Evolutionary conservation across 2,329 filamentous ascomycete genomes (phyloP), one percentile per base, ranked within the genome.

Genomic region (Cercospora canescens): DNA sequence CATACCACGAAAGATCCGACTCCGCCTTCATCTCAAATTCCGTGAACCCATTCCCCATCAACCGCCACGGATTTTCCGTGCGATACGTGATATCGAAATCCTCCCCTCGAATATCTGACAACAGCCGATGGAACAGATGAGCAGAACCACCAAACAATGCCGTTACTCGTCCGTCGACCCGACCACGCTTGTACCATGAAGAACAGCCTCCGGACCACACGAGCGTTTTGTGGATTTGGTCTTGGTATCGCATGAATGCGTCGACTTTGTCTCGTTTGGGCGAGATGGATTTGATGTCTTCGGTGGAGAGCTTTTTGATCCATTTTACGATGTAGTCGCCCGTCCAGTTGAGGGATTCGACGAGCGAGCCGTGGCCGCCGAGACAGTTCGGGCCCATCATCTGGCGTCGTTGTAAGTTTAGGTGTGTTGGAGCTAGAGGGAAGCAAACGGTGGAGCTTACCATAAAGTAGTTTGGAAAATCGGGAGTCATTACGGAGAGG

Each of bases 311-410:
- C 1, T 52, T 52, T 14, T 16, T 6, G 45, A 52, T 52, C 45
- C 45, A 52, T n/a, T 52, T 52, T 1, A 80, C 72, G 32, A 85
- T 76, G 68, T 84, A 83, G 67, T 86, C 84, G 54, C 54, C 68
- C 6, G 60, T 67, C 67, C 67, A 69, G 41, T 59, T 57, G 2
- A 70, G 52, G 16, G 55, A 63, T 41, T 64, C 66, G 14, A 69
- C 41, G 7, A 70, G 30, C 26, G 59, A 64, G n/a, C 67, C 67
- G 37, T 70, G 67, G 24, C 63, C 63, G 11, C 48, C 57, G 1
- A 57, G 58, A 18, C 64, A 67, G 21, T 67, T 69, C 2, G 68
- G 68, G 12, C 68, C 68, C 52, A 67, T 71, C 58, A 66, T 63
- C 18, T 48, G 67, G n/a, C n/a, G n/a, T n/a, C n/a, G n/a, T n/a